Conservation (phyloP, 2,329 filamentous ascomycete genomes). For the Xylariaceae sp. region DNA sequence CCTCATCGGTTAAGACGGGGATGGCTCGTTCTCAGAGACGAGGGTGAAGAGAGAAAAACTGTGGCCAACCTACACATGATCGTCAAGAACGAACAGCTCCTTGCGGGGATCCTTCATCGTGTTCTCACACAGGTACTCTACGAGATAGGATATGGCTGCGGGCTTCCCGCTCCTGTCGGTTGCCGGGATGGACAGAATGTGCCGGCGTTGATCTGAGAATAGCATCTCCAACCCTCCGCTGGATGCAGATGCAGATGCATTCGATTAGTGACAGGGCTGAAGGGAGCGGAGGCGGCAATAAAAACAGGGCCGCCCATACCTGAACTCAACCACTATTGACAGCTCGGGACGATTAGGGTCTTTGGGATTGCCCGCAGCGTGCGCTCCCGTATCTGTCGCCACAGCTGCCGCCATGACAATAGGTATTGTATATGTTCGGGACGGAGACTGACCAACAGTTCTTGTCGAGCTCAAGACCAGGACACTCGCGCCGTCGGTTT, state of each 20-base stretch:
- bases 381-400: constrained; percentile 20
- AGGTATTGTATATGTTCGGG: not conserved
- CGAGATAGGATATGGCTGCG: constrained; percentile 69
- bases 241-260: constrained; percentile 1
- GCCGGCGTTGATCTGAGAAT: constrained; percentile 76
- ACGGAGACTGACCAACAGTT: not conserved
- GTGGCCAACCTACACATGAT: constrained; percentile 67
- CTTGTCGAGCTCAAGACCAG: not conserved
- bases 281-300: not conserved
- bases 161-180: constrained; percentile 55
- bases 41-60: not conserved
- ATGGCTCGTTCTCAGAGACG: not conserved
- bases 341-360: constrained; percentile 34
- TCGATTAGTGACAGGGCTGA: constrained; percentile 6
- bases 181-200: constrained; percentile 64
- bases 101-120: constrained; percentile 80
- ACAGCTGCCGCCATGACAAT: constrained; percentile 9
- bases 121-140: constrained; percentile 72
- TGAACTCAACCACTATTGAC: constrained; percentile 55
- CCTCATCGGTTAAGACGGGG: not conserved
- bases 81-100: constrained; percentile 85
- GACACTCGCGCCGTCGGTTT: not conserved
- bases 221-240: constrained; percentile 93
- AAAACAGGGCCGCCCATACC: constrained; percentile 44
- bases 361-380: not conserved